Base-by-base conservation (phyloP, 2,329 filamentous ascomycete species). In the Pseudomassariella vexata region DNA sequence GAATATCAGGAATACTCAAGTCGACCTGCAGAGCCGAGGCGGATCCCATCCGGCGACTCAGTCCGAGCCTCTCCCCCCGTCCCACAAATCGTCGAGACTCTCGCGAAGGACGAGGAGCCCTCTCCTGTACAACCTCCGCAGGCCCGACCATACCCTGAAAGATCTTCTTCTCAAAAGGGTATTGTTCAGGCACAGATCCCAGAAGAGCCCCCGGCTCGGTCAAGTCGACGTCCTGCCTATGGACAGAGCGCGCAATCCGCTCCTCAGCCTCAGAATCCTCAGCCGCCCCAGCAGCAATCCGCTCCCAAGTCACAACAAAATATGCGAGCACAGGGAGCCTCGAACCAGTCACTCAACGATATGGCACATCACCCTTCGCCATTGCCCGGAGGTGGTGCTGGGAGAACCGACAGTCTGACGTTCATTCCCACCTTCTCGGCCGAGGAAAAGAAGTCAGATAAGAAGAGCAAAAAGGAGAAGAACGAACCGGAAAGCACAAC, bases 401-500 rank as follows among this genome's bases (percentile, higher is more conserved):
- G 55, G 6, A 75, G 84, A 27, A 90, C 85, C 1, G 87, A 92
- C 55, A 78, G 71, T 29, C 64, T 94, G 10, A 87, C 85, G 0
- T 82, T 88, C 44, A 88, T 92, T 31, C 85, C 88, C 1, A 90
- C 82, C 1, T 65, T 84, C 26, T 65, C 49, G 32, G 48, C 65
- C 3, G 84, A 89, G 36, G 85, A 92, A 33, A 83, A 78, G 55
- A 86, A 83, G 47, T 49, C 65, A 0, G 84, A 89, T n/a, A 80
- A 78, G 53, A 86, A 81, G 46, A 72, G 76, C 30, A 89, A 82
- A 53, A 87, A 84, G 50, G 82, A 88, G 5, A 78, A 73, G 41
- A 73, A 82, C 8, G 68, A 80, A 11, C 49, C 57, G 2, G 79
- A 85, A 27, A 70, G 70, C 30, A 68, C 66, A 3, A 59, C 67